Base-by-base conservation (phyloP, 2,329 filamentous ascomycete genomes). In the Cytospora paraplurivora region DNA sequence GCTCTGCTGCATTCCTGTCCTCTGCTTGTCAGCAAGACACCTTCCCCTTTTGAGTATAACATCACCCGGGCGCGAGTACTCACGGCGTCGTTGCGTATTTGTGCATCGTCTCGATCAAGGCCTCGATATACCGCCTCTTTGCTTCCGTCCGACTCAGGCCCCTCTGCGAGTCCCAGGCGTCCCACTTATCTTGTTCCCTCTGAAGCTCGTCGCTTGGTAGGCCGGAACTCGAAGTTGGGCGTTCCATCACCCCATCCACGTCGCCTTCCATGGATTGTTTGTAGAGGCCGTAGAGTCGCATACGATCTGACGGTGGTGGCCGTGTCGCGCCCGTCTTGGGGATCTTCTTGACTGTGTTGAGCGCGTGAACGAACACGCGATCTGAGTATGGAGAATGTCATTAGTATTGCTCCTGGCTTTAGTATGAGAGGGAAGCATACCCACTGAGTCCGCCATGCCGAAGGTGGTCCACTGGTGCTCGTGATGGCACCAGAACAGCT, bases 221-320 rank as follows among this genome's bases (percentile, higher is more conserved):
- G 64, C 80, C 79, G 10, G 79, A 78, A 21, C 78, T 79, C 56
- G 76, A 71, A 50, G 79, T 80, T 47, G 95, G 94, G 53, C 93
- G 86, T 71, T 94, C 89, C 89, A 97, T 96, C 56, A 98, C 92
- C 56, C 92, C 91, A 69, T 95, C 91, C 38, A 98, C 93, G 76
- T 99, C 92, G 56, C 95, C 95, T 80, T 99, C 93, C 95, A 98
- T 98, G 67, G 93, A 93, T 78, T 99, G 95, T 76, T 99, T 99
- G 81, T 99, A 99, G 69, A 99, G 84, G 68, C 95, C 95, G 88
- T 99, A 99, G 67, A 99, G 89, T 64, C 91, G 90, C 70, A 99
- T 83, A 63, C 95, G 89, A 73, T 96, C 93, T 66, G 85, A 81
- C 2, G 93, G 86, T 55, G 95, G 95, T 53, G 95, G 95, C 67